Base-by-base conservation (phyloP, 2,329 filamentous ascomycete genomes). In the Kalaharituber pfeilii region DNA sequence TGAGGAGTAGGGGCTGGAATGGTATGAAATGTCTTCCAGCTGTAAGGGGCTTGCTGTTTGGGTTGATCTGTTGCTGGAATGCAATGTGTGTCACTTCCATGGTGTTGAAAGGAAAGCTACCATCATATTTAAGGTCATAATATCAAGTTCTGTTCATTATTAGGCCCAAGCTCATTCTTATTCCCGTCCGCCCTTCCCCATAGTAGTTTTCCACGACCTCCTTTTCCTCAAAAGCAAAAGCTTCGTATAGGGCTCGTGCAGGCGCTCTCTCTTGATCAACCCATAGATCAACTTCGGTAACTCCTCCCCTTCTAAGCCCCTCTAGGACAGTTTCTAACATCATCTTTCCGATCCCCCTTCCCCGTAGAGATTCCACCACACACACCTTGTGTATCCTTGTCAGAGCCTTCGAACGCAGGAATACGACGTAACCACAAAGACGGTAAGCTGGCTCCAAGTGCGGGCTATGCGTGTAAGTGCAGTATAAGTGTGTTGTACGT, bases 371-470 rank as follows among this genome's bases (percentile, higher is more conserved):
- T 61, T 71, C 69, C 26, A 69, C 64, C 13, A 75, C 71, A 58
- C 73, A 75, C 33, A 76, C 66, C 59, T 76, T 77, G 62, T 76
- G 73, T 44, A 76, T 66, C 53, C 73, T 68, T 18, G 70, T 70
- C 25, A 68, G 58, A 49, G 68, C 67, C 59, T 70, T 71, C 55
- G 69, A 68, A 49, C 70, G 68, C 44, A 72, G 67, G 57, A 69
- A 72, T 52, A 75, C 68, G 20, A 70, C 66, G 62, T 76, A 77
- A 36, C 69, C 73, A 52, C 70, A 65, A 26, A 73, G 54, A 47
- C 62, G 62, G 15, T 56, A 52, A 22, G 52, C 25, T 20, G 30
- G 27, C 15, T 45, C 25, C 7, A 22, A n/a, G 9, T 2, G 20
- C 7, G 29, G 50, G 36, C 58, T 56, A 20, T 53, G 33, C n/a